A percentile compares a stretch with the other conserved stretches of the same genome.
Conservation (phyloP, 345 rosid species). For the Euphorbia tirucalli region DNA sequence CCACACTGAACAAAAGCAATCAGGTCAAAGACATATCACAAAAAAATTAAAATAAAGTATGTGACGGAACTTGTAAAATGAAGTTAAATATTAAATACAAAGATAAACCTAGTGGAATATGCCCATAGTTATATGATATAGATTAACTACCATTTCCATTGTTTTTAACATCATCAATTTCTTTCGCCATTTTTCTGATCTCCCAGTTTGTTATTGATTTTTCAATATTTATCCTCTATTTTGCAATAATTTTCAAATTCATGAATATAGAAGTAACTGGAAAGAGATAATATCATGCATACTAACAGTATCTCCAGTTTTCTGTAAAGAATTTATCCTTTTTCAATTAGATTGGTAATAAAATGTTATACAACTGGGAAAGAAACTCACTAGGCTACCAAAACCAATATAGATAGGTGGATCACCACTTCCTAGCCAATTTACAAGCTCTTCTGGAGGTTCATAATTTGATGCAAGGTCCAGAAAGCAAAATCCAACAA, state of each 20-base stretch:
- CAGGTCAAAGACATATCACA: too few species aligned
- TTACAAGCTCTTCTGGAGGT: conserved; percentile 50
- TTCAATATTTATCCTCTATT: background rate
- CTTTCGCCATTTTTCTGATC: too few species aligned
- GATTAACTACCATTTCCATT: too few species aligned
- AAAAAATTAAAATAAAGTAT: too few species aligned
- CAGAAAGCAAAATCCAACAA: conserved; percentile 66
- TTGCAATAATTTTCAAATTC: background rate
- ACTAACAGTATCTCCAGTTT: background rate
- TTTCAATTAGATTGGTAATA: background rate
- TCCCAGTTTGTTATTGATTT: too few species aligned
- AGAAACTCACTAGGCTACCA: conserved; percentile 68
- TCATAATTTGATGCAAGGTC: conserved; percentile 63
- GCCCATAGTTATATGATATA: too few species aligned
- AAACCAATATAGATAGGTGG: conserved; percentile 68
- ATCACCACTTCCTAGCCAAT: conserved; percentile 49
- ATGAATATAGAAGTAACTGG: too few species aligned
- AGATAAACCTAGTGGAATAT: too few species aligned
- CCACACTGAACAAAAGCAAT: background rate
- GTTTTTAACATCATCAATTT: too few species aligned
- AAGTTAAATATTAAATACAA: too few species aligned
- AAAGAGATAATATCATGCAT: too few species aligned
- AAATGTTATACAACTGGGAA: background rate
- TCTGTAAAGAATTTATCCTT: background rate
- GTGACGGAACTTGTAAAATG: too few species aligned